Conservation (phyloP, 202 grass and related monocot species). For the Schoenoplectus tabernaemontani region DNA sequence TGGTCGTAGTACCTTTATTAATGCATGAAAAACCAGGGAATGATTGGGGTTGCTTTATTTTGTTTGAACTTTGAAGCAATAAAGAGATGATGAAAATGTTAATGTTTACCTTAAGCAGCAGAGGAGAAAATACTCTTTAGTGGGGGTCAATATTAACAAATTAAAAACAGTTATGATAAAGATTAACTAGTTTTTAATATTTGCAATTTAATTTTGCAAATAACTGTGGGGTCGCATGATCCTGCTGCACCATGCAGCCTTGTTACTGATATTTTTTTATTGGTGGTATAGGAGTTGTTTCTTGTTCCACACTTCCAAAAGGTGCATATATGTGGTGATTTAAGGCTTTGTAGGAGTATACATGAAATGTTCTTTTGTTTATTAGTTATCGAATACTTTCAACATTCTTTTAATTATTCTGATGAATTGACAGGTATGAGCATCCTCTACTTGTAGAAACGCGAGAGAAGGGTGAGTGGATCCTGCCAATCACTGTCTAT, state of each 20-base stretch:
- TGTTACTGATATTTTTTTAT: neutral
- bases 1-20: neutral
- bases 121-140: neutral
- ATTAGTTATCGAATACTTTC: neutral
- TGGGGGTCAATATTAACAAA: neutral
- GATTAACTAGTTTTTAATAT: neutral
- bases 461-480: conserved; percentile 95
- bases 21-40: neutral
- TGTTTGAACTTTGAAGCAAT: neutral
- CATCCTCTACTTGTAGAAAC: conserved; percentile 83
- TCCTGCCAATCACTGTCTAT: conserved; percentile 82
- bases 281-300: neutral
- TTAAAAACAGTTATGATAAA: neutral
- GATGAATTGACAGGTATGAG: conserved; percentile 49
- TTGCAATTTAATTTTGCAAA: neutral
- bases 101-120: neutral
- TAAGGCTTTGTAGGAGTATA: neutral
- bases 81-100: neutral
- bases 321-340: neutral
- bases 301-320: neutral
- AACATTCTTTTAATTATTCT: neutral
- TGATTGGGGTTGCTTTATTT: neutral
- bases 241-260: neutral
- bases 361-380: neutral
- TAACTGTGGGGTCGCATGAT: neutral